These are phyloP conservation scores for Serendipita indica DNA, from an alignment of 768 basidiomycete species.

Conservation along the genomic window DNA sequence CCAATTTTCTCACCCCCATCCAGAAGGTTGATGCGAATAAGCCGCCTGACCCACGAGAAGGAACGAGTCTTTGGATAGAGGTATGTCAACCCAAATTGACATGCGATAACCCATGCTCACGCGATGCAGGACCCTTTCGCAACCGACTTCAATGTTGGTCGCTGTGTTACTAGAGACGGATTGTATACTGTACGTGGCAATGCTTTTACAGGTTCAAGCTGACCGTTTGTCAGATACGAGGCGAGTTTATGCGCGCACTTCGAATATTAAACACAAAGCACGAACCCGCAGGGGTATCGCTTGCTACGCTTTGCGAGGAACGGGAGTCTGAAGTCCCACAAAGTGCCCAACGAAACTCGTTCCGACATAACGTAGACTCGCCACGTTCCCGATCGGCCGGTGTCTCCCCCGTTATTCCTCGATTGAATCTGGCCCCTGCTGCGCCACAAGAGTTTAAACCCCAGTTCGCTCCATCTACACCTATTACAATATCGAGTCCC, in stretches of 20 bases:
- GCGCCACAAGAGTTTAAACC: background rate
- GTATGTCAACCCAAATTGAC: conserved; percentile 28
- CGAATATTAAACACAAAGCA: conserved; percentile 69
- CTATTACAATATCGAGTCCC: background rate
- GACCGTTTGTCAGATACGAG: conserved; percentile 56
- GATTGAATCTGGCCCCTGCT: background rate
- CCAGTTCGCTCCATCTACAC: background rate
- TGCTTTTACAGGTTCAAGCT: background rate
- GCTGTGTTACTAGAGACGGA: conserved; percentile 93
- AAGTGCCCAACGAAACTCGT: conserved; percentile 17
- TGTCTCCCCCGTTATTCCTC: background rate
- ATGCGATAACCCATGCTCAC: conserved; percentile 7
- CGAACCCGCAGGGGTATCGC: conserved; percentile 62
- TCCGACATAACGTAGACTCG: conserved; percentile 20
- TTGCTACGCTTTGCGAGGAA: conserved; percentile 87
- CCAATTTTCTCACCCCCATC: conserved; percentile 1
- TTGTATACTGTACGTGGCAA: conserved; percentile 64
- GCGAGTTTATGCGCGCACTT: conserved; percentile 94
- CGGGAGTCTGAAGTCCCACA: conserved; percentile 36
- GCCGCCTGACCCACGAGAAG: conserved; percentile 54
- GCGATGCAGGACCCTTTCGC: conserved; percentile 81
- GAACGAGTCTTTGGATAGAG: conserved; percentile 93
- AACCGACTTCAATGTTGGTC: conserved; percentile 86
- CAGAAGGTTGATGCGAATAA: conserved; percentile 27
- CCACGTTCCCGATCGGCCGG: background rate